A percentile compares a stretch with the other conserved stretches of the same genome.
These are phyloP conservation scores for Mytilinidion resinicola DNA, from an alignment of 495 filamentous ascomycete genomes.

Conservation along the genomic window DNA sequence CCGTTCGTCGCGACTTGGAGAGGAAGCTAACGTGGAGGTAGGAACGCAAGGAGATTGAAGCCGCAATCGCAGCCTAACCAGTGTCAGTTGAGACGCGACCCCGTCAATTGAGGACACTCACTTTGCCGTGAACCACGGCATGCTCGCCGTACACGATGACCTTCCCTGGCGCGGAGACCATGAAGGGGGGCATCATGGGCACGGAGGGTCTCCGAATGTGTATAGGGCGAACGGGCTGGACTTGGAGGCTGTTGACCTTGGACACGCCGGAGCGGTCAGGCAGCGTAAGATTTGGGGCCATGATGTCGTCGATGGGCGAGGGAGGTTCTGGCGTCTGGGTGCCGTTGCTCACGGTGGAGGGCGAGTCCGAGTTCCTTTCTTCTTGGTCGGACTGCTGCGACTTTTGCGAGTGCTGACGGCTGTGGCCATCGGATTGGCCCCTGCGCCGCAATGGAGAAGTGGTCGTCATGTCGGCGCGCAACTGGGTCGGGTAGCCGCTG, in stretches of 20 bases:
- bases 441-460: neutral
- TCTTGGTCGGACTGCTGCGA: neutral
- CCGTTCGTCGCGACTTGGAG: slow-evolving; percentile 74
- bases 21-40: slow-evolving; percentile 91
- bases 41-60: slow-evolving; percentile 86
- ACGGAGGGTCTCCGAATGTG: slow-evolving; percentile 30
- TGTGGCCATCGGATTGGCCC: neutral
- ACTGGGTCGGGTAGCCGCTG: neutral
- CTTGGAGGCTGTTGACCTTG: neutral
- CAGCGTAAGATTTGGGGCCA: slow-evolving; percentile 1
- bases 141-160: slow-evolving; percentile 97
- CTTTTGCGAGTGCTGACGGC: neutral
- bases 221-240: neutral
- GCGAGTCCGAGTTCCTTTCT: neutral
- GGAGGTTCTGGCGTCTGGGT: slow-evolving; percentile 16
- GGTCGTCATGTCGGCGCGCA: neutral
- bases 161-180: slow-evolving; percentile 96
- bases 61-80: slow-evolving; percentile 75
- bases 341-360: slow-evolving; percentile 2
- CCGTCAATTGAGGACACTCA: slow-evolving; percentile 30
- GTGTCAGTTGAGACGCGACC: slow-evolving; percentile 1
- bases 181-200: slow-evolving; percentile 70
- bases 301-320: slow-evolving; percentile 16
- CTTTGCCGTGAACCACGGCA: slow-evolving; percentile 92
- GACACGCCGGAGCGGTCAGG: neutral